Base-by-base conservation (phyloP, 2,329 filamentous ascomycete genomes). In the Sporothrix brunneoviolacea region DNA sequence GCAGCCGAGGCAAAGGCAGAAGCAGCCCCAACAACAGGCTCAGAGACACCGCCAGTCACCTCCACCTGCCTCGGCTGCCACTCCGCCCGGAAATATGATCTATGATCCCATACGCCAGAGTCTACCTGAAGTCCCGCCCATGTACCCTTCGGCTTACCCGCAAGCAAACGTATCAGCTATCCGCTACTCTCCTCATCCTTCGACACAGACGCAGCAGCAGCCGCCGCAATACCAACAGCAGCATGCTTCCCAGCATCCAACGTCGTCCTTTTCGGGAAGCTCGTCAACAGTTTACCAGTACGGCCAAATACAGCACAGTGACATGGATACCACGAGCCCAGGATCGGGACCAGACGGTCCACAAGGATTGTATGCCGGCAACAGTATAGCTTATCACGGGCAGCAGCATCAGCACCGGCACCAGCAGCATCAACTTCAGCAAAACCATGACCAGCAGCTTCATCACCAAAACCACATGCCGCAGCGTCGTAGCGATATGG, bases 101-200 rank as follows among this genome's bases (percentile, higher is more conserved):
- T 82, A 80, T 51, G 79, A 82, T 50, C 76, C 79, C 0, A 79
- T 81, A 51, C 71, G 79, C 3, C 75, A 77, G 55, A 78, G 72
- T 51, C 63, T 78, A 0, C 76, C 76, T 0, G 77, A 79, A 33
- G 56, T 68, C 3, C 61, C 68, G 2, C 63, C 67, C 22, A 74
- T 79, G 60, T 76, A 73, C 44, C 71, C 75, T 0, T 66, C 75
- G 0, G 63, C 71, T 1, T 74, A 77, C 47, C 71, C 74, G 2
- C 75, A 78, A 50, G 68, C 72, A 0, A 71, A 69, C 38, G 66
- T 72, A 0, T 76, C 76, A 2, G 70, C 74, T 6, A 58, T 75
- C 18, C 68, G 74, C 2, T 69, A 74, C 16, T 72, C 74, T 1
- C 62, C 70, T 2, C 63, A 65, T 5, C 45, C 59, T 3, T 55